These are phyloP conservation scores for Geotrichum fermentans DNA, from an alignment of 1,139 yeast species.

Conservation along the genomic window DNA sequence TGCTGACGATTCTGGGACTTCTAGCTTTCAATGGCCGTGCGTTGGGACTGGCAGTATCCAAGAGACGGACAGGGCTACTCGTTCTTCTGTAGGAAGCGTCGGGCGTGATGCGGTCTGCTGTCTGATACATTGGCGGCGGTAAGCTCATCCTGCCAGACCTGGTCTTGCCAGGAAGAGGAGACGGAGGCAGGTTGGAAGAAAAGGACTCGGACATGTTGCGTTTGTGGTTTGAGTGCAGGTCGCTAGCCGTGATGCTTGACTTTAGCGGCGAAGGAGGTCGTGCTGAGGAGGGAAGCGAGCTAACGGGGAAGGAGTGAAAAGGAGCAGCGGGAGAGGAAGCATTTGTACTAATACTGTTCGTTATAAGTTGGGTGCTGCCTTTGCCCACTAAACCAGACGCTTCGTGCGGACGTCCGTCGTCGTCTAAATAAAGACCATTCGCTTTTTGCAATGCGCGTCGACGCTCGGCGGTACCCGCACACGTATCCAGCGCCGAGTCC, in stretches of 20 bases:
- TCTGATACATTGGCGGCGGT: not conserved
- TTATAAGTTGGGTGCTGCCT: not conserved
- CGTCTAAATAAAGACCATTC: too few relatives aligned
- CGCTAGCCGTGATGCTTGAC: not conserved
- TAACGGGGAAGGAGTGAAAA: not conserved
- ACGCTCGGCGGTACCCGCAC: too few relatives aligned
- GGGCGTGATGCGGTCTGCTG: not conserved
- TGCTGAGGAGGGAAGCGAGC: not conserved
- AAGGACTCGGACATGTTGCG: not conserved
- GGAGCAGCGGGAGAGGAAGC: not conserved
- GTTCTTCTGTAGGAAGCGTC: too few relatives aligned
- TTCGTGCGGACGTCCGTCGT: too few relatives aligned
- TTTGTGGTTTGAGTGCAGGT: not conserved
- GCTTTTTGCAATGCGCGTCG: too few relatives aligned
- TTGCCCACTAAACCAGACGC: too few relatives aligned
- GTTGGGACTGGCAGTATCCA: too few relatives aligned
- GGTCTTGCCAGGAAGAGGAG: not conserved
- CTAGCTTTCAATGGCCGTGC: too few relatives aligned
- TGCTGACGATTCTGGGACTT: too few relatives aligned
- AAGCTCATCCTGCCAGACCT: not conserved
- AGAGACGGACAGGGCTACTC: not conserved
- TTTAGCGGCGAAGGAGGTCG: not conserved
- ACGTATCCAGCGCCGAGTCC: too few relatives aligned
- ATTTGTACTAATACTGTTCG: not conserved
- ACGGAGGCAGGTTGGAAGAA: not conserved